Percentiles rank a stretch among this genome's conserved stretches.
Evolutionary conservation across 768 basidiomycete species (phyloP).

Genomic region (Megacollybia marginata): DNA sequence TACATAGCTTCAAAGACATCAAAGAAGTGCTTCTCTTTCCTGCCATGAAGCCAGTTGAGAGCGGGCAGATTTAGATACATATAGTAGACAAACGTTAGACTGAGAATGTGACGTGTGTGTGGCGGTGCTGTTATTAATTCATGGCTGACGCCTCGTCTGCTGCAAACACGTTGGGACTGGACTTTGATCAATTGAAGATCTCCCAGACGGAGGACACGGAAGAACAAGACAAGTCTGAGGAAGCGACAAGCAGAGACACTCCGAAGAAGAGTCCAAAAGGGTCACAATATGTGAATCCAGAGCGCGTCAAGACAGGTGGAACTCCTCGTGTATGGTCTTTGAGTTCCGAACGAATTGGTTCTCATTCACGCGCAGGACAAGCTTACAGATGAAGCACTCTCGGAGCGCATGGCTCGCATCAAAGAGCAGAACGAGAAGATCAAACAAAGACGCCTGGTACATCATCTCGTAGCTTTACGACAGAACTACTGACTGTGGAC

Average conservation of each 20-base stretch:
- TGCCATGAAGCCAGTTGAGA: constrained; percentile 78
- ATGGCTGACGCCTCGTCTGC: constrained; percentile 31
- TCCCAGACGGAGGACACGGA: background rate
- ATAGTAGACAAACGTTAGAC: no score
- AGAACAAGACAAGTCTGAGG: background rate
- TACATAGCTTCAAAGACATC: constrained; percentile 51
- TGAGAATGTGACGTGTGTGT: no score
- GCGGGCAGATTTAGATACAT: no score
- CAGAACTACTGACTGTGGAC: constrained; percentile 4
- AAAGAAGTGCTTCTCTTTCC: constrained; percentile 97
- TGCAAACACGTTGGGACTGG: constrained; percentile 65
- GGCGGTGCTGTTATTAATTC: no score
- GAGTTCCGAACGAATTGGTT: constrained; percentile 1
- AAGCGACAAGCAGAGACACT: background rate
- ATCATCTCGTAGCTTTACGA: constrained; percentile 11
- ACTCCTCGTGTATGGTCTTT: constrained; percentile 48
- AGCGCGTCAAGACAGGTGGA: constrained; percentile 81
- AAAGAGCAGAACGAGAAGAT: constrained; percentile 72
- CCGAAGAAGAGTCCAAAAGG: constrained; percentile 26
- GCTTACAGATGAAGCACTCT: constrained; percentile 57
- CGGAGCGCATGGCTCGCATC: constrained; percentile 63
- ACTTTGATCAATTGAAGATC: constrained; percentile 46
- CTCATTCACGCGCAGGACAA: constrained; percentile 46
- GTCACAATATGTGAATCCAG: constrained; percentile 75
- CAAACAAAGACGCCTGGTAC: constrained; percentile 57